These are phyloP conservation scores for Termitomyces titanicus DNA, from an alignment of 768 basidiomycete genomes.

Conservation along the genomic window DNA sequence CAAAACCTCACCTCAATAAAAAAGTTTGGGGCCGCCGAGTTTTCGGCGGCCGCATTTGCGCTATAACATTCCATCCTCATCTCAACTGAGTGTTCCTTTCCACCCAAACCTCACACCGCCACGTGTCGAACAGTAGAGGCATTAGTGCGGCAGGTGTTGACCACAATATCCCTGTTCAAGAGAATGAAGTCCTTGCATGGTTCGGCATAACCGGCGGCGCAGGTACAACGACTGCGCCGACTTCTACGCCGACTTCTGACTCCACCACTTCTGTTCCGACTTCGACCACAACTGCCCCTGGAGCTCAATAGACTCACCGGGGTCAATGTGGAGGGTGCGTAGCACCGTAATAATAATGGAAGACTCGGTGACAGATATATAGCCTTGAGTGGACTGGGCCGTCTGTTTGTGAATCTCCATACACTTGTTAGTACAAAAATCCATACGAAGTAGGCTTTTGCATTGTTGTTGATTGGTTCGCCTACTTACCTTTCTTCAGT, in stretches of 20 bases:
- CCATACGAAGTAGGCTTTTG: slow-evolving; percentile 16
- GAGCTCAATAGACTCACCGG: slow-evolving; percentile 16
- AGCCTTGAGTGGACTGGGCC: slow-evolving; percentile 28
- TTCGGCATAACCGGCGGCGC: slow-evolving; percentile 36
- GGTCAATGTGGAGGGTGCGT: slow-evolving; percentile 20
- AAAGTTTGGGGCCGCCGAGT: no score
- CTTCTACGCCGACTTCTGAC: slow-evolving; percentile 14
- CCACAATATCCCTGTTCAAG: slow-evolving; percentile 49
- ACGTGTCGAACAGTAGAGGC: no score
- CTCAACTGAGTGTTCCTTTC: no score
- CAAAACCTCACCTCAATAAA: no score
- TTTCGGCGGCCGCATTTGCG: no score
- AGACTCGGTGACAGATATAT: neutral
- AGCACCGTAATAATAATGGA: neutral
- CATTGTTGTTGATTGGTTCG: neutral
- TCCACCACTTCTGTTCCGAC: slow-evolving; percentile 16
- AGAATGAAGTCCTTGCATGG: slow-evolving; percentile 41
- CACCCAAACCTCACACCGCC: no score
- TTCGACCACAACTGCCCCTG: slow-evolving; percentile 15
- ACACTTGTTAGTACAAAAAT: slow-evolving; percentile 17
- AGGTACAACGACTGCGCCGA: slow-evolving; percentile 13
- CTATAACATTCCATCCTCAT: no score
- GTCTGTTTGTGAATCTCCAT: slow-evolving; percentile 18
- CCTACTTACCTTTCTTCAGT: neutral
- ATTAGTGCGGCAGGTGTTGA: slow-evolving; percentile 45